Evolutionary conservation across 108 stramenopile species (phyloP).

Genomic region (Schizochytrium sp.): DNA sequence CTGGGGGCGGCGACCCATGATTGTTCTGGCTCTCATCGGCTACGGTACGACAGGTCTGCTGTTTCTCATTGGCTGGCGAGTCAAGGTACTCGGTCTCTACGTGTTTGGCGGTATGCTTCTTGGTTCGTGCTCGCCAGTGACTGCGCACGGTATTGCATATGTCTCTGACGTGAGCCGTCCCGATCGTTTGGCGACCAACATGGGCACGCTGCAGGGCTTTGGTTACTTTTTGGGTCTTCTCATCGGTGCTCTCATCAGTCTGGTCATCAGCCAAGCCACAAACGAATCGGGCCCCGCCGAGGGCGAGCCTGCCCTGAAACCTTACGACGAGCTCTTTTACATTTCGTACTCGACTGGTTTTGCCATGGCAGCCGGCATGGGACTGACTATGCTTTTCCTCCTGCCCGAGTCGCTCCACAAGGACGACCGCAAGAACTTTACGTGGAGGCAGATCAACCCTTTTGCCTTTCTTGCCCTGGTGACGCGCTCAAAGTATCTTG

Average conservation of each 20-base stretch:
- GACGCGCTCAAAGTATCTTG: background rate
- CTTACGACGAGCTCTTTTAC: background rate
- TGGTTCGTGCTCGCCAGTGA: background rate
- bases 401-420: conserved; percentile 11
- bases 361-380: background rate
- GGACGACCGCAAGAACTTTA: background rate
- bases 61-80: background rate
- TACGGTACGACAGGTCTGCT: background rate
- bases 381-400: background rate
- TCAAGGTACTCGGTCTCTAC: background rate
- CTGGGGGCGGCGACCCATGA: background rate
- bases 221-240: background rate
- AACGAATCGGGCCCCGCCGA: background rate
- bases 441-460: background rate
- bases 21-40: background rate
- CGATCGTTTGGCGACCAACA: background rate
- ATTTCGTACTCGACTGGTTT: background rate
- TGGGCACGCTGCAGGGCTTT: background rate
- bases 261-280: background rate
- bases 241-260: background rate
- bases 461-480: background rate
- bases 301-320: background rate
- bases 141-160: background rate
- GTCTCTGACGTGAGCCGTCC: background rate
- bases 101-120: background rate